Base-by-base conservation (phyloP, 306 rosid genomes). In the Hylodesmum podocarpum region DNA sequence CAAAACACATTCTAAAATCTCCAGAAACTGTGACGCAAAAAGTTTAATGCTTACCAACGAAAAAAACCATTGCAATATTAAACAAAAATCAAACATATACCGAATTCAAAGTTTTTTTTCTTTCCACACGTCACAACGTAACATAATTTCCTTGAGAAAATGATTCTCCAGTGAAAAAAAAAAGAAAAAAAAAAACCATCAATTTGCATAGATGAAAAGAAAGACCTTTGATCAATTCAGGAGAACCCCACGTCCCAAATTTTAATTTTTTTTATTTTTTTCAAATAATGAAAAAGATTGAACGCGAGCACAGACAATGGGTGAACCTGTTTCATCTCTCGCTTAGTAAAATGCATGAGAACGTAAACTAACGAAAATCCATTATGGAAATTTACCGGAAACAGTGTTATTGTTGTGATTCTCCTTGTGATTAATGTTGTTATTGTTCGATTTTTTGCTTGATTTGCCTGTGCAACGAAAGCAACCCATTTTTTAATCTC, bases 401-500 rank as follows among this genome's bases (percentile, higher is more conserved):
- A 36, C 66, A 21, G 57, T 36, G 74, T 15, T 84, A 86, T 83
- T 82, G 11, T 7, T 80, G 1, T 84, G 71, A 71, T 80, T 88
- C 44, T 70, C 57, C 51, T 14, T 75, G 40, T 37, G 50, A 37
- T 49, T 61, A 61, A 16, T 27, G 75, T 47, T 21, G 29, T 4
- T 21, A 22, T 4, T 73, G 2, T 19, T 77, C 7, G 89, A 71
- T 83, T 74, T 76, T 77, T 73, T 70, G 53, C 82, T 79, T 15
- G 95, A 72, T 74, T 86, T 80, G 13, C 86, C 87, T 13, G 47
- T 1, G 78, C 89, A 92, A 50, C 82, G 11, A 77, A 95, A 92
- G 84, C 96, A 95, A 78, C 97, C 88, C 99, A 95, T 95, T n/a
- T 69, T 79, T 83, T 82, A 76, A 5, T 67, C 41, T 46, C 40